Conservation (phyloP, 441 rosid genomes). For the Cnidoscolus chayamansa region DNA sequence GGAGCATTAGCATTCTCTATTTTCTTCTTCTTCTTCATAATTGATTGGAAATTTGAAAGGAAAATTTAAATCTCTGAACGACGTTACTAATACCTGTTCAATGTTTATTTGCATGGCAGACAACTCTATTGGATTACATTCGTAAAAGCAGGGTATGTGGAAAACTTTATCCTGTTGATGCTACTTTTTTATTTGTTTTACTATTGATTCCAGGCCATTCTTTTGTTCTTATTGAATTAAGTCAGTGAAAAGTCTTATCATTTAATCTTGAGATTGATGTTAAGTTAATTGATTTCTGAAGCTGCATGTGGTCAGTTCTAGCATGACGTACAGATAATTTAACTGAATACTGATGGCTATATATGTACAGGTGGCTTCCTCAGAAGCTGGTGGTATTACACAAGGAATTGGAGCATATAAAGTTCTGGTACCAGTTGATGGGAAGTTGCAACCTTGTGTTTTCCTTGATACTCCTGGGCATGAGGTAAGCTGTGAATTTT, state of each 20-base stretch:
- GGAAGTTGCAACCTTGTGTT: constrained; percentile 74
- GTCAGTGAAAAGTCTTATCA: background rate
- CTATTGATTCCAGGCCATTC: background rate
- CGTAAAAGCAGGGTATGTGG: constrained; percentile 85
- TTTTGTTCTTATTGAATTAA: background rate
- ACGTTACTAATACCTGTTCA: constrained; percentile 34
- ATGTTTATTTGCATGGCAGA: constrained; percentile 51
- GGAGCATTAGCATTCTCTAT: constrained; percentile 18
- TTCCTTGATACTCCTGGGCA: constrained; percentile 99
- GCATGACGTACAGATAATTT: constrained; percentile 15
- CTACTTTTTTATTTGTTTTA: constrained; percentile 17
- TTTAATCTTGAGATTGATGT: background rate
- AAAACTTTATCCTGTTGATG: constrained; percentile 20
- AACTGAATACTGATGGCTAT: constrained; percentile 30
- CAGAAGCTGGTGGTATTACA: constrained; percentile 97
- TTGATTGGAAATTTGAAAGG: constrained; percentile 15
- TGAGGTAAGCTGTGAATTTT: constrained; percentile 49
- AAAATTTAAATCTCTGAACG: constrained; percentile 4
- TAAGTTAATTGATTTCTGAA: constrained; percentile 13
- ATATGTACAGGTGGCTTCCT: constrained; percentile 72
- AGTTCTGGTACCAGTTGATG: constrained; percentile 78
- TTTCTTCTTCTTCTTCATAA: background rate
- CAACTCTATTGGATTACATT: constrained; percentile 87
- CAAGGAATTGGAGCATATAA: constrained; percentile 97
- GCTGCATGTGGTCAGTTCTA: constrained; percentile 20